Evolutionary conservation across 371 early-diverging fungal species (phyloP), one percentile per base, ranked within the genome.

Genomic region (Actinomortierella ambigua): DNA sequence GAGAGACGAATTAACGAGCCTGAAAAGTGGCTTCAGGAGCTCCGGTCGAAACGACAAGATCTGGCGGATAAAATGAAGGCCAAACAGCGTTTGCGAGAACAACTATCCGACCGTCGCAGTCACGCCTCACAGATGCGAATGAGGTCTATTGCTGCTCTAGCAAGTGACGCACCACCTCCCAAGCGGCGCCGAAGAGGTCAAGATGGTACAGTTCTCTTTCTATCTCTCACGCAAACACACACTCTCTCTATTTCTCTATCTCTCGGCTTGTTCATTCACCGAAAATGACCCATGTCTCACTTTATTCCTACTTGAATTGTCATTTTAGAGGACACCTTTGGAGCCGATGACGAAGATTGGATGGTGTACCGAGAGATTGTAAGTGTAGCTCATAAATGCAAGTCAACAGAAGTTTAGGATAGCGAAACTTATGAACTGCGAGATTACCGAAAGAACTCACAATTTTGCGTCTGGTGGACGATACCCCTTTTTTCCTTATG

Each of bases 291-390:
- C 22, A 4, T 49, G 24, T 29, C n/a, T 20, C 43, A 53, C 15
- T 24, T 69, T 8, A 41, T 23, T n/a, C n/a, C n/a, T n/a, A n/a
- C n/a, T n/a, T n/a, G n/a, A n/a, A n/a, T n/a, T n/a, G n/a, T n/a
- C n/a, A n/a, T n/a, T n/a, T n/a, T 69, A 82, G 94, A 94, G 75
- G 96, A 96, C 61, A 89, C 87, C 1, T 96, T 96, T 83, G 96
- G 96, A 23, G 90, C 89, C n/a, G 90, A 95, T 66, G 95, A 95
- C 68, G 91, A 88, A 8, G 96, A 95, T 64, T 96, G 96, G 96
- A 85, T 85, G 65, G 87, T 96, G 49, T 96, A 96, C 61, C 83
- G 92, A 28, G 91, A 94, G 68, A 94, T 96, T 56, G 90, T 88
- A 84, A 80, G 84, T 68, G 23, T 11, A 11, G 7, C 34, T 11